phyloP scores from a whole-genome alignment of 768 basidiomycete genomes.

The Rossbeevera mucosa region DNA sequence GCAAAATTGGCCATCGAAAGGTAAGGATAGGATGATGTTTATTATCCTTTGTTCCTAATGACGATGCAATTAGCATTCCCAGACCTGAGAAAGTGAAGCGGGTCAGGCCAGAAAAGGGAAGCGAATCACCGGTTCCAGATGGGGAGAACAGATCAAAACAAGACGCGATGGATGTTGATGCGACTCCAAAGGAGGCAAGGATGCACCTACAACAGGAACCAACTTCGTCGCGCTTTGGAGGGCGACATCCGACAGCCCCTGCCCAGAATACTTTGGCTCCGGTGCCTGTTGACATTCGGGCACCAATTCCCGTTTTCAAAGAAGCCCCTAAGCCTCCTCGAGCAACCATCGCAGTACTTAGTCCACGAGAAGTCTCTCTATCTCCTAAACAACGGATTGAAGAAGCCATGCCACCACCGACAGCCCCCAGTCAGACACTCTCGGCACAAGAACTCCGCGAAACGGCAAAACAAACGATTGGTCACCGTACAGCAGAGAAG shows the following conservation, averaged over 20 bases:
- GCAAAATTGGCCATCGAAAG: conserved; percentile 66
- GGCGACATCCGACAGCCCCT: conserved; percentile 11
- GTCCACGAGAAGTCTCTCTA: conserved; percentile 34
- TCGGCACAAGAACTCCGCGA: conserved; percentile 79
- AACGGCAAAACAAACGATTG: conserved; percentile 67
- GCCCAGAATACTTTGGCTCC: conserved; percentile 14
- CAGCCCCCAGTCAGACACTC: conserved; percentile 69
- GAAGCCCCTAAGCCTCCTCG: conserved; percentile 21
- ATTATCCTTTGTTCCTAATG: neutral
- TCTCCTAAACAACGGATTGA: conserved; percentile 42
- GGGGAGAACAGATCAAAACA: conserved; percentile 23
- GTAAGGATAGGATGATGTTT: conserved; percentile 34
- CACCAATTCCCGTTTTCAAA: conserved; percentile 11
- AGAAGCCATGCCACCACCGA: conserved; percentile 71
- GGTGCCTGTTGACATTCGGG: conserved; percentile 15
- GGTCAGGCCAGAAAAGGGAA: conserved; percentile 36
- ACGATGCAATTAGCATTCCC: conserved; percentile 49
- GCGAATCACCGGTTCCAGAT: conserved; percentile 35
- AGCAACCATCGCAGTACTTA: conserved; percentile 11
- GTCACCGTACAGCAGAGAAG: conserved; percentile 34
- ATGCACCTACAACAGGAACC: conserved; percentile 18
- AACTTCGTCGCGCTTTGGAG: conserved; percentile 18
- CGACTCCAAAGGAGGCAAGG: conserved; percentile 25
- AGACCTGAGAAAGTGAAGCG: conserved; percentile 78
- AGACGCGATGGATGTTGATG: conserved; percentile 37